These are phyloP conservation scores for Parastagonospora nodorum DNA, from an alignment of 2,329 filamentous ascomycete species.

Conservation along the genomic window DNA sequence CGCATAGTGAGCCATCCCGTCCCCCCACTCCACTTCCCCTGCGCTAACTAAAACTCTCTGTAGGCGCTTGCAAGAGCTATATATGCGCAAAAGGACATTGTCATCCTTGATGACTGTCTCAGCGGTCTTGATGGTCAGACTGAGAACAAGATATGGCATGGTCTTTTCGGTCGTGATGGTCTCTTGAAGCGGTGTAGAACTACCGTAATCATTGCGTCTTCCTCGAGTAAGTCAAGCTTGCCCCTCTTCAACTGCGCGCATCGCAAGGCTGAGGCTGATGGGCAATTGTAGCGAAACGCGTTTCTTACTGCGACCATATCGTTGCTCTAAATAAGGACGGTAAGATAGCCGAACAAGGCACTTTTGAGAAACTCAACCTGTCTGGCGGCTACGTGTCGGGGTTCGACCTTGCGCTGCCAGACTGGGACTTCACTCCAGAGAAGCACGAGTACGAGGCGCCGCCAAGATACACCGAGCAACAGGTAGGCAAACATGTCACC, in stretches of 20 bases:
- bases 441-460: constrained; percentile 38
- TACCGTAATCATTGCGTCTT: constrained; percentile 42
- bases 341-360: constrained; percentile 47
- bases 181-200: constrained; percentile 49
- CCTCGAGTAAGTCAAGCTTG: constrained; percentile 27
- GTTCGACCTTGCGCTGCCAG: constrained; percentile 38
- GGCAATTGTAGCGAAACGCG: constrained; percentile 28
- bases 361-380: constrained; percentile 44
- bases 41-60: constrained; percentile 10
- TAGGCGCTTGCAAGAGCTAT: constrained; percentile 58
- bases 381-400: constrained; percentile 41
- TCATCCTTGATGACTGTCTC: constrained; percentile 59
- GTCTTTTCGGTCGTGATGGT: constrained; percentile 53
- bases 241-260: background rate
- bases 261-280: background rate
- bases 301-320: constrained; percentile 51
- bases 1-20: constrained; percentile 48
- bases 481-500: constrained; percentile 22
- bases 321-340: constrained; percentile 46
- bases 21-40: constrained; percentile 14
- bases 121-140: constrained; percentile 57
- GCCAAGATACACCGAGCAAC: constrained; percentile 35
- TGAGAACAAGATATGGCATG: constrained; percentile 55
- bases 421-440: constrained; percentile 38
- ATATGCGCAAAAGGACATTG: constrained; percentile 54